Percentiles rank a stretch among this genome's conserved stretches.
phyloP scores from a whole-genome alignment of 2,329 filamentous ascomycete species.

The Aspergillus alliaceus region DNA sequence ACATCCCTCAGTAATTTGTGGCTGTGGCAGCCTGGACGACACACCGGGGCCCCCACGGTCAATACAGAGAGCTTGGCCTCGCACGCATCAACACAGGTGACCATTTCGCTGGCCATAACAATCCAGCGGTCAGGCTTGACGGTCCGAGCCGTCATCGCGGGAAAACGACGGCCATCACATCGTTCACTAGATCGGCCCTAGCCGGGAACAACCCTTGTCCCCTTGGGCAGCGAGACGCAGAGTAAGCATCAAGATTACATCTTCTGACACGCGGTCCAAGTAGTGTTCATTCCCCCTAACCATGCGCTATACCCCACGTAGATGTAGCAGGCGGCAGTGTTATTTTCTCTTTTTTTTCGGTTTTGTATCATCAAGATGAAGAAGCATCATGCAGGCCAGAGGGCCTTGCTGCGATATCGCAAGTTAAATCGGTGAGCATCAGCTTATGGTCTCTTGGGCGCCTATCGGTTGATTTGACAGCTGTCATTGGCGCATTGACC shows the following conservation, averaged over 20 bases:
- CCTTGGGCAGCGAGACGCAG: conserved; percentile 30
- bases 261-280: conserved; percentile 5
- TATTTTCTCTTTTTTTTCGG: neutral
- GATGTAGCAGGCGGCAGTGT: conserved; percentile 4
- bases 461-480: conserved; percentile 14
- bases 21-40: conserved; percentile 30
- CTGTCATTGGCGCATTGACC: conserved; percentile 20
- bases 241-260: conserved; percentile 17
- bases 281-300: neutral
- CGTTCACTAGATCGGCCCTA: conserved; percentile 15
- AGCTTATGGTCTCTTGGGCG: conserved; percentile 16
- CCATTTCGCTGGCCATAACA: conserved; percentile 15
- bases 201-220: conserved; percentile 20
- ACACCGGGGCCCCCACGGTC: conserved; percentile 12
- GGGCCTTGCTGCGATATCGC: conserved; percentile 10
- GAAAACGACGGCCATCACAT: conserved; percentile 14
- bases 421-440: conserved; percentile 12
- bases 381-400: conserved; percentile 2
- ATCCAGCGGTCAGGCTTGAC: conserved; percentile 20
- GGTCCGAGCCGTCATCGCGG: conserved; percentile 31
- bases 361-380: conserved; percentile 2
- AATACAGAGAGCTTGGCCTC: conserved; percentile 11
- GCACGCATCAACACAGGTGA: conserved; percentile 13
- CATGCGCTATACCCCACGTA: conserved; percentile 1
- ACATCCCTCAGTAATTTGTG: conserved; percentile 24